These are phyloP conservation scores for Puccinia coronata DNA, from an alignment of 1,284 basidiomycete species.

Conservation along the genomic window DNA sequence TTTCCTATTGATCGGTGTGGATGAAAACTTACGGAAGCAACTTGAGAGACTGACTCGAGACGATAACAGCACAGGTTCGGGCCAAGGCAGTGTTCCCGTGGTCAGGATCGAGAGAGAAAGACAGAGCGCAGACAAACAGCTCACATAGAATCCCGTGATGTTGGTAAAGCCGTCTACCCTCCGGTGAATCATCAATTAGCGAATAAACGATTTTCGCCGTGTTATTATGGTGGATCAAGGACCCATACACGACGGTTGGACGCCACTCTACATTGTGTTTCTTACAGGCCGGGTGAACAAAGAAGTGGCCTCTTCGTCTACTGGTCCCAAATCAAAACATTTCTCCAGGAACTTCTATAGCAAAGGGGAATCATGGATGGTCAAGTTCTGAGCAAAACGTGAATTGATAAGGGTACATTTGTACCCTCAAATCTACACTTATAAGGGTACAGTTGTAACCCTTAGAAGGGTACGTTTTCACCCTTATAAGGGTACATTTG, in stretches of 20 bases:
- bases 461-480: too few species aligned
- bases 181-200: neutral
- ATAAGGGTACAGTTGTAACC: too few species aligned
- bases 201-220: neutral
- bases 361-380: too few species aligned
- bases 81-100: neutral
- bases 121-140: neutral
- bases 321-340: too few species aligned
- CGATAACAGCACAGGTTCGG: neutral
- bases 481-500: too few species aligned
- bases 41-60: neutral
- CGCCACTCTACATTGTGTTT: neutral
- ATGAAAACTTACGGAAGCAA: neutral
- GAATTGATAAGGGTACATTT: too few species aligned
- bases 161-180: neutral
- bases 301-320: too few species aligned
- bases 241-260: neutral
- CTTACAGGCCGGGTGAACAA: too few species aligned
- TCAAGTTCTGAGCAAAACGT: too few species aligned
- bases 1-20: neutral
- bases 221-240: neutral
- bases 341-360: too few species aligned
- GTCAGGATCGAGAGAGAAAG: neutral
- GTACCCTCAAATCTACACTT: too few species aligned
- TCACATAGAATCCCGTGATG: neutral